A percentile compares a stretch with the other conserved stretches of the same genome.
These are phyloP conservation scores for Wickerhamomyces strasburgensis DNA, from an alignment of 805 yeast genomes.

Conservation along the genomic window DNA sequence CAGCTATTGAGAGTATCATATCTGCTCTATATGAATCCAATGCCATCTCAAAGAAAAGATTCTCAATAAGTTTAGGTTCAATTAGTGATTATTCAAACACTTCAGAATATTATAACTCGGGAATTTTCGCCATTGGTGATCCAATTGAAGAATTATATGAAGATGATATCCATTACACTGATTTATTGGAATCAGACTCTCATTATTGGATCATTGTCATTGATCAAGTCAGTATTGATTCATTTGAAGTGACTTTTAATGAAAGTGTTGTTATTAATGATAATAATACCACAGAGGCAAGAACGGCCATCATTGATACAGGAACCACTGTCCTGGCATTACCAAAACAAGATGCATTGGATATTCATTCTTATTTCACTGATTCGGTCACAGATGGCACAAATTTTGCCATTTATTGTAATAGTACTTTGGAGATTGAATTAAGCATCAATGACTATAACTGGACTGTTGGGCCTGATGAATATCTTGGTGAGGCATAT, in stretches of 20 bases:
- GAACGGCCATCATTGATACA: slow-evolving; percentile 52
- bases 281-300: slow-evolving; percentile 16
- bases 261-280: slow-evolving; percentile 8
- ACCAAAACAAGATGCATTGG: slow-evolving; percentile 49
- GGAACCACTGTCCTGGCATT: slow-evolving; percentile 62
- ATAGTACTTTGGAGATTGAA: slow-evolving; percentile 36
- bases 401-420: slow-evolving; percentile 57
- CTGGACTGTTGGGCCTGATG: slow-evolving; percentile 39
- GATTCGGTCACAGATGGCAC: slow-evolving; percentile 53
- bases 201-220: slow-evolving; percentile 51
- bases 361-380: slow-evolving; percentile 46
- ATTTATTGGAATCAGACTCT: slow-evolving; percentile 29
- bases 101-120: slow-evolving; percentile 24
- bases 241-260: slow-evolving; percentile 30
- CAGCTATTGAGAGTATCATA: slow-evolving; percentile 35
- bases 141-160: slow-evolving; percentile 32
- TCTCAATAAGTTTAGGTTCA: slow-evolving; percentile 42
- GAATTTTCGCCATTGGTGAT: slow-evolving; percentile 41
- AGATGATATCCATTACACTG: slow-evolving; percentile 38
- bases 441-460: slow-evolving; percentile 40
- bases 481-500: slow-evolving; percentile 48
- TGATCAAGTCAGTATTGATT: slow-evolving; percentile 33
- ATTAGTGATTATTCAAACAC: slow-evolving; percentile 22
- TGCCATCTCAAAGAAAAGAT: slow-evolving; percentile 31
- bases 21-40: slow-evolving; percentile 32